Evolutionary conservation across 2,329 filamentous ascomycete genomes (phyloP), one percentile per base, ranked within the genome.

Genomic region (Colletotrichum sublineola): DNA sequence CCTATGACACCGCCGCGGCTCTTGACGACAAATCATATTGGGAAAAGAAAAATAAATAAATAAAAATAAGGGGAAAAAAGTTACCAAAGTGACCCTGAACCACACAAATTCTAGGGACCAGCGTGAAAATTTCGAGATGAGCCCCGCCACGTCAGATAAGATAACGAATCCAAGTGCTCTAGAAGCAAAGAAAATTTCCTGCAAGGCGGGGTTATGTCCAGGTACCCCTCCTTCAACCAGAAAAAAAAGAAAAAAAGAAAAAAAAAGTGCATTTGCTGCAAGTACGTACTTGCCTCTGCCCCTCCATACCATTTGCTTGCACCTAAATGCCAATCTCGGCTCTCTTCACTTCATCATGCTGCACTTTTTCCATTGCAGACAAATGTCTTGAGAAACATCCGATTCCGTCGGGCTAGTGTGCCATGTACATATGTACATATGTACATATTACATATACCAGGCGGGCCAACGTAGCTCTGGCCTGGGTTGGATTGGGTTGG

Each of bases 291-390:
- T 40, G 14, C 0, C 24, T 48, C 69, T 64, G 55, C 70, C 70
- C 70, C 66, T 73, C 70, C 66, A 73, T 73, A 65, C 70, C 66
- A 73, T 73, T 73, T 67, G 70, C 70, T 66, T 73, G 70, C 33
- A 4, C 52, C 36, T 6, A 12, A 24, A 24, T 29, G 12, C 55
- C n/a, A 38, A 36, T 67, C 36, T 56, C 33, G 52, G 52, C 50
- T 33, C 56, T 48, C 20, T 48, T n/a, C 3, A 48, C n/a, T 48
- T 48, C n/a, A 48, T 61, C 50, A 36, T 14, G 42, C 11, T 9
- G 36, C 29, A 55, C 38, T 64, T 42, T 56, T 56, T 46, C 50
- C 44, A 31, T 36, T 42, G 36, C 12, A 58, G 55, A 29, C 38
- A n/a, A 33, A 38, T 29, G n/a, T 42, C 52, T 36, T 4, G 36